Evolutionary conservation across 345 rosid species (phyloP).

Genomic region (Brassica cretica): DNA sequence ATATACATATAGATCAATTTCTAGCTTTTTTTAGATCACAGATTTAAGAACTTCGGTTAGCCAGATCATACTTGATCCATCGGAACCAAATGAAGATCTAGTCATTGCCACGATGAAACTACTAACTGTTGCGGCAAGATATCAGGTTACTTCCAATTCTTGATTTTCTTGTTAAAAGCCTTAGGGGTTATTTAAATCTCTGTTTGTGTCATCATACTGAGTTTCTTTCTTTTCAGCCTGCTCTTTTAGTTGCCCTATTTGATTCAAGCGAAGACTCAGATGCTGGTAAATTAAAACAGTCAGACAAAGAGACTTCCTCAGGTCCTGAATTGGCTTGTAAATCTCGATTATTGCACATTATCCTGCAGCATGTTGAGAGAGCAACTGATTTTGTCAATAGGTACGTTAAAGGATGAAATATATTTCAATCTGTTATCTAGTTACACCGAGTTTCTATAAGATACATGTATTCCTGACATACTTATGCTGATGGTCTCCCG

Average conservation of each 20-base stretch:
- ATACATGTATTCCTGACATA: conserved; percentile 26
- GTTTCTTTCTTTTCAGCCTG: conserved; percentile 60
- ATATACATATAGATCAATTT: conserved; percentile 33
- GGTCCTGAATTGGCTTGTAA: conserved; percentile 39
- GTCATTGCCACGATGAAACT: conserved; percentile 57
- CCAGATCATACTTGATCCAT: conserved; percentile 48
- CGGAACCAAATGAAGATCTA: conserved; percentile 58
- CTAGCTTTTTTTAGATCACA: conserved; percentile 51
- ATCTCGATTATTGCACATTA: conserved; percentile 50
- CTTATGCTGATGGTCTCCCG: conserved; percentile 26
- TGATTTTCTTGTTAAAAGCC: conserved; percentile 16
- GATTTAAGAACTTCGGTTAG: conserved; percentile 53
- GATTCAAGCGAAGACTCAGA: conserved; percentile 45
- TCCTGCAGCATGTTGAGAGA: conserved; percentile 55
- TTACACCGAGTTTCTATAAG: not conserved
- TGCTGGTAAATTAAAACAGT: conserved; percentile 41
- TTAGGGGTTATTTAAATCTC: not conserved
- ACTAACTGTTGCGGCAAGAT: conserved; percentile 69
- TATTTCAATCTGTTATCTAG: conserved; percentile 13
- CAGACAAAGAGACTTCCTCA: conserved; percentile 42
- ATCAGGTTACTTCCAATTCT: conserved; percentile 55
- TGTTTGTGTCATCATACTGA: conserved; percentile 22
- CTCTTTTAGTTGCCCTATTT: conserved; percentile 69
- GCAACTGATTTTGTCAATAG: conserved; percentile 65
- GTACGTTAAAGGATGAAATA: conserved; percentile 41